phyloP scores from a whole-genome alignment of 1,284 basidiomycete species.

The Takashimella tepidaria region DNA sequence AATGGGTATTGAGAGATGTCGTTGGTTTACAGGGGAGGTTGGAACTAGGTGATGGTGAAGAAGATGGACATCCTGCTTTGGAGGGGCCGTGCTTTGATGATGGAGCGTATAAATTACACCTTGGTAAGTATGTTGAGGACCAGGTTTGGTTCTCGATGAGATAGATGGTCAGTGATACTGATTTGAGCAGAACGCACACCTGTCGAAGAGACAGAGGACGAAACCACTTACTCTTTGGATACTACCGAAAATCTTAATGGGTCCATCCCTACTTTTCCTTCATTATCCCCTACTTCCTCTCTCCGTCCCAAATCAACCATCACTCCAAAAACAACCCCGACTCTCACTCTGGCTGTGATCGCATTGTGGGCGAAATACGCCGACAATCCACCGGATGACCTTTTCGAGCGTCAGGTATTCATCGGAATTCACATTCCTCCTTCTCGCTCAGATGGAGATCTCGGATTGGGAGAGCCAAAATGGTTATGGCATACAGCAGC shows the following conservation, averaged over 20 bases:
- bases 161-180: neutral
- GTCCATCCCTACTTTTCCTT: neutral
- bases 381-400: slow-evolving; percentile 17
- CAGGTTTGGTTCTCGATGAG: neutral
- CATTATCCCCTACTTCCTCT: neutral
- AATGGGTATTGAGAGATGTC: slow-evolving; percentile 24
- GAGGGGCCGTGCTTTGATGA: slow-evolving; percentile 64
- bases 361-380: slow-evolving; percentile 15
- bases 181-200: neutral
- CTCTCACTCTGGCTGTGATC: slow-evolving; percentile 18
- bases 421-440: slow-evolving; percentile 64
- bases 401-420: slow-evolving; percentile 64
- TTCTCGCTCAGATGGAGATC: slow-evolving; percentile 58
- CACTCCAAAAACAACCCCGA: too few relatives aligned
- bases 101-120: slow-evolving; percentile 61
- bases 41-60: slow-evolving; percentile 16
- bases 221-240: neutral
- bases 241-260: neutral
- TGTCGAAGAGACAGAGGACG: slow-evolving; percentile 5
- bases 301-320: slow-evolving; percentile 6
- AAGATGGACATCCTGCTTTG: slow-evolving; percentile 50
- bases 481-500: slow-evolving; percentile 69
- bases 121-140: slow-evolving; percentile 20
- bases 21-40: slow-evolving; percentile 18
- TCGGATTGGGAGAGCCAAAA: slow-evolving; percentile 60